Percentiles rank a stretch among this genome's conserved stretches.
Evolutionary conservation across 2,329 filamentous ascomycete species (phyloP).

Genomic region (Xylariomycetidae sp.): DNA sequence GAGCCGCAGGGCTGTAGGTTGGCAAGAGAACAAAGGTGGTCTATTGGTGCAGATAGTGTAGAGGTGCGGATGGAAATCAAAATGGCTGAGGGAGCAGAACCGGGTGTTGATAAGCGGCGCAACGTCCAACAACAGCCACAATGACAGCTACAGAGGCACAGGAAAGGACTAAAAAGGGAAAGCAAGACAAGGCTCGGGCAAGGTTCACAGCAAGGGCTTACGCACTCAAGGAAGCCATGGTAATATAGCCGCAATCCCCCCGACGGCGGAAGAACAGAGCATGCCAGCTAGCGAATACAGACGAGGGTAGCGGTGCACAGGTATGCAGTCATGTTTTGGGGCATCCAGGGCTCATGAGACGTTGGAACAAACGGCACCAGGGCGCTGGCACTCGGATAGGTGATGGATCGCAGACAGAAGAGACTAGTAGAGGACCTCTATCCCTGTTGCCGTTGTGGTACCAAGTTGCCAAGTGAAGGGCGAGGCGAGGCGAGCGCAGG

Average conservation of each 20-base stretch:
- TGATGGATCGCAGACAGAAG: no score
- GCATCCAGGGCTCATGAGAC: no score
- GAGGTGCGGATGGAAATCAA: no score
- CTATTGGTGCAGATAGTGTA: no score
- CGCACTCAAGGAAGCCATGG: slow-evolving; percentile 27
- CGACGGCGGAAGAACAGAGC: slow-evolving; percentile 12
- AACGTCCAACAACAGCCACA: not conserved
- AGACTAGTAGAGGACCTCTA: no score
- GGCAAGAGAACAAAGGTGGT: no score
- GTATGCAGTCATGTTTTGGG: slow-evolving; percentile 23
- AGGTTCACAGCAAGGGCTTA: slow-evolving; percentile 15
- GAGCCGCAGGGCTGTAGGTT: no score
- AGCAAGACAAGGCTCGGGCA: not conserved
- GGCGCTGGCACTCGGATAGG: no score
- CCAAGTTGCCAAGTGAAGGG: no score
- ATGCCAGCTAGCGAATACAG: slow-evolving; percentile 18
- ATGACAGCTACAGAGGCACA: not conserved
- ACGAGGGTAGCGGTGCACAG: slow-evolving; percentile 13
- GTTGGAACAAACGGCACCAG: slow-evolving; percentile 6
- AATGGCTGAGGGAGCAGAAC: no score
- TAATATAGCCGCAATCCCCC: slow-evolving; percentile 22
- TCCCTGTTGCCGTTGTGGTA: no score
- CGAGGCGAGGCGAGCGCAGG: no score
- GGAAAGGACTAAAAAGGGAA: not conserved
- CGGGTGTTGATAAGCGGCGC: slow-evolving; percentile 1